These are phyloP conservation scores for Kwoniella mangroviensis DNA, from an alignment of 768 basidiomycete genomes.

Conservation along the genomic window DNA sequence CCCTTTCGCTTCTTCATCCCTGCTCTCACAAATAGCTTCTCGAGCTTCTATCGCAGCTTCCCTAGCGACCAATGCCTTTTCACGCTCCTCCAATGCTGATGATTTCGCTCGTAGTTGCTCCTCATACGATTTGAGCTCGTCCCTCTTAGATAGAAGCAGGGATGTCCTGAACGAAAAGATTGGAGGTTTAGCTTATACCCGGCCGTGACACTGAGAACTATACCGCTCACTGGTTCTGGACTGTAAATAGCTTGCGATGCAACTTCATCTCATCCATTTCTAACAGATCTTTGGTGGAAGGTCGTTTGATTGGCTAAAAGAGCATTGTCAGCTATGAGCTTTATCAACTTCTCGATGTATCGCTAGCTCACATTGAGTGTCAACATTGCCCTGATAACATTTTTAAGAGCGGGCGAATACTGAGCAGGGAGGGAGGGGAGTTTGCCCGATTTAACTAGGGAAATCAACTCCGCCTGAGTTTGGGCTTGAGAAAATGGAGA, in stretches of 20 bases:
- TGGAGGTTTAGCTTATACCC: too few relatives aligned
- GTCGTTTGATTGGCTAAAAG: conserved; percentile 47
- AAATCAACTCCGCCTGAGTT: conserved; percentile 53
- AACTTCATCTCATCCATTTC: conserved; percentile 54
- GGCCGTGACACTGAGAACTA: neutral
- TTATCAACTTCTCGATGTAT: neutral
- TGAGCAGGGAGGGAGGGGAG: conserved; percentile 51
- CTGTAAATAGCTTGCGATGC: conserved; percentile 50
- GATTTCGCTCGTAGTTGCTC: conserved; percentile 29
- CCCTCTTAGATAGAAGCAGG: conserved; percentile 34
- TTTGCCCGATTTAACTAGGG: conserved; percentile 51
- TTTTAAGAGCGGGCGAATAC: conserved; percentile 44
- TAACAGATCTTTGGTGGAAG: conserved; percentile 52
- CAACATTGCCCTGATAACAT: conserved; percentile 54
- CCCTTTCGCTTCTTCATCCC: conserved; percentile 61
- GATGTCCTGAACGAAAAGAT: conserved; percentile 28
- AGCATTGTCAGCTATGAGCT: conserved; percentile 3
- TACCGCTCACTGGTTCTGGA: conserved; percentile 50
- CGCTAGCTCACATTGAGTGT: conserved; percentile 45
- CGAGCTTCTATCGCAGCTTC: conserved; percentile 29
- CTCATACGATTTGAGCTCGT: conserved; percentile 39
- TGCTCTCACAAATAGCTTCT: conserved; percentile 23
- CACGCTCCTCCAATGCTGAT: conserved; percentile 36
- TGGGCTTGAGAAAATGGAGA: conserved; percentile 55
- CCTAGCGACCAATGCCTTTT: conserved; percentile 31